Percentiles rank a stretch among this genome's conserved stretches.
Evolutionary conservation across 768 basidiomycete genomes (phyloP).

Genomic region (Asterophora lycoperdoides): DNA sequence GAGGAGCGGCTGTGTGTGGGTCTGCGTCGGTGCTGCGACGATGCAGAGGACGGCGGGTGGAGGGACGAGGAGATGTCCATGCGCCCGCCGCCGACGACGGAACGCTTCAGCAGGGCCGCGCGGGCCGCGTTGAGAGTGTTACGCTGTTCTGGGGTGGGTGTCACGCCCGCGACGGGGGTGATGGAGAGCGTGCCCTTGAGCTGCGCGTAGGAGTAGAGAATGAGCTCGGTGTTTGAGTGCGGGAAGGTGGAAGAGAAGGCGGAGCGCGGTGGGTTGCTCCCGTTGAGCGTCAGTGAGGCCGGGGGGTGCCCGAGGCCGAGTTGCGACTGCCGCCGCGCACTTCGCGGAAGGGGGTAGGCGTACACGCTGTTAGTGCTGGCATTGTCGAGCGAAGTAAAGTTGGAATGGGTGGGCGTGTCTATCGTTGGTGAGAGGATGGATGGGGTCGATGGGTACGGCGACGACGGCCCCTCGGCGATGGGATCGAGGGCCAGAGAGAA

Average conservation of each 20-base stretch:
- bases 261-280: constrained; percentile 27
- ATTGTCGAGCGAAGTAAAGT: constrained; percentile 19
- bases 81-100: constrained; percentile 65
- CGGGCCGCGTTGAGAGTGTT: constrained; percentile 46
- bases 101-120: constrained; percentile 42
- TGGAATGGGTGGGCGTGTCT: constrained; percentile 27
- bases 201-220: constrained; percentile 84
- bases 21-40: constrained; percentile 18
- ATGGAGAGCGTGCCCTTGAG: constrained; percentile 65
- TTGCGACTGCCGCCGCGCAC: constrained; percentile 33
- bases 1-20: constrained; percentile 46
- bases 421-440: constrained; percentile 35
- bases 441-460: constrained; percentile 33
- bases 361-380: constrained; percentile 27
- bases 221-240: constrained; percentile 54
- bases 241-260: constrained; percentile 44
- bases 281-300: constrained; percentile 18
- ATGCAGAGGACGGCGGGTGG: constrained; percentile 19
- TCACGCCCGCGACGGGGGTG: constrained; percentile 37
- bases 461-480: constrained; percentile 35
- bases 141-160: constrained; percentile 41
- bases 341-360: constrained; percentile 30
- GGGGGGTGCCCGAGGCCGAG: constrained; percentile 47
- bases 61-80: constrained; percentile 69
- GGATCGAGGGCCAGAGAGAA: constrained; percentile 47